These are phyloP conservation scores for Castanea mollissima DNA, from an alignment of 306 rosid species.

Conservation along the genomic window DNA sequence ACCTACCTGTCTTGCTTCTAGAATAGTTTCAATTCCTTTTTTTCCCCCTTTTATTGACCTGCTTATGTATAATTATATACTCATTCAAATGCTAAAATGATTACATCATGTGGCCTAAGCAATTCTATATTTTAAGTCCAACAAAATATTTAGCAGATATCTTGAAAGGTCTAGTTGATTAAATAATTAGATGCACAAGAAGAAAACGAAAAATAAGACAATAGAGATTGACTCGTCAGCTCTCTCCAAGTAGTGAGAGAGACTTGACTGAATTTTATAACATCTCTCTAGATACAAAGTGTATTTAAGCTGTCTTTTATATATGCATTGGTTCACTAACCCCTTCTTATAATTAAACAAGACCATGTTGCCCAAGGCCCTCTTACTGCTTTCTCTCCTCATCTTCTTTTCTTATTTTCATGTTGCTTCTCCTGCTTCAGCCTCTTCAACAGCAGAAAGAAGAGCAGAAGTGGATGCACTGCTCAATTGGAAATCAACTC, in stretches of 20 bases:
- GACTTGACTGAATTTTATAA: too few relatives aligned
- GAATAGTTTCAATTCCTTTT: too few relatives aligned
- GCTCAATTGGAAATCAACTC: constrained; percentile 10
- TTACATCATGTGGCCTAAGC: neutral
- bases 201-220: neutral
- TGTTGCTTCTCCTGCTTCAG: neutral
- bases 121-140: too few relatives aligned
- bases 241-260: too few relatives aligned
- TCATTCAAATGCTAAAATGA: neutral
- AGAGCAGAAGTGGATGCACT: constrained; percentile 7
- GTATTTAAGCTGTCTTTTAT: neutral
- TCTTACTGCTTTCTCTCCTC: neutral
- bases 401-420: neutral
- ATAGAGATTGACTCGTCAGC: neutral
- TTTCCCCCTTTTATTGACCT: neutral
- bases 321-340: neutral
- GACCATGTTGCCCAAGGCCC: neutral
- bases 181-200: neutral
- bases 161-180: neutral
- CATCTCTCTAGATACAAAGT: too few relatives aligned
- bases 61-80: neutral
- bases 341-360: neutral
- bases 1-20: too few relatives aligned
- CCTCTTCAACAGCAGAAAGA: neutral
- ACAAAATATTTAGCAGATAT: neutral